Percentiles rank a stretch among this genome's conserved stretches.
phyloP scores from a whole-genome alignment of 768 basidiomycete genomes.

The Cystobasidiopsis lactophilus region DNA sequence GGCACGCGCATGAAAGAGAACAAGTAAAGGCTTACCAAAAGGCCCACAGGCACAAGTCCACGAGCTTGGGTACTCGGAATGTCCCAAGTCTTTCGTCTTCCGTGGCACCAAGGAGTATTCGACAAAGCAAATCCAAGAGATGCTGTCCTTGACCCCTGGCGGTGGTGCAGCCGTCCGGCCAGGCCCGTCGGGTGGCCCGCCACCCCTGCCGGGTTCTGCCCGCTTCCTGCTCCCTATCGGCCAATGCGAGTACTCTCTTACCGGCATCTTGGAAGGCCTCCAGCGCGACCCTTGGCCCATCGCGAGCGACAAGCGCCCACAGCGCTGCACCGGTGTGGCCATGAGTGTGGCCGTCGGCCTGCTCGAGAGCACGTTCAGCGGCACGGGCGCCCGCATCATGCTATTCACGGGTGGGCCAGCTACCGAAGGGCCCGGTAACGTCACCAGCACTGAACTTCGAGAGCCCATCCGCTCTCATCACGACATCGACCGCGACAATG shows the following conservation, averaged over 20 bases:
- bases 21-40: not conserved
- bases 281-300: constrained; percentile 92
- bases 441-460: constrained; percentile 81
- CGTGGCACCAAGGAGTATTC: constrained; percentile 90
- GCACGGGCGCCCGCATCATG: constrained; percentile 91
- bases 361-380: constrained; percentile 82
- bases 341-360: constrained; percentile 79
- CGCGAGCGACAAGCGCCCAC: constrained; percentile 71
- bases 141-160: constrained; percentile 68
- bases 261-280: constrained; percentile 69
- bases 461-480: constrained; percentile 97
- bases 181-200: constrained; percentile 48
- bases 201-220: constrained; percentile 45
- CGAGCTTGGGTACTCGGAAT: constrained; percentile 87
- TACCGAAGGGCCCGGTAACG: constrained; percentile 91
- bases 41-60: constrained; percentile 70
- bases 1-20: constrained; percentile 14
- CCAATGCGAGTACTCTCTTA: constrained; percentile 89
- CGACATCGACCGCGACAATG: constrained; percentile 89
- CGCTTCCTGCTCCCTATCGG: constrained; percentile 78
- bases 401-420: constrained; percentile 84
- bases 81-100: constrained; percentile 97
- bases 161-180: constrained; percentile 33
- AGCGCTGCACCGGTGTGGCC: constrained; percentile 88
- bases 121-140: constrained; percentile 91